Conservation (phyloP, 1,284 basidiomycete genomes). For the Cryptococcus jaspeensis region DNA sequence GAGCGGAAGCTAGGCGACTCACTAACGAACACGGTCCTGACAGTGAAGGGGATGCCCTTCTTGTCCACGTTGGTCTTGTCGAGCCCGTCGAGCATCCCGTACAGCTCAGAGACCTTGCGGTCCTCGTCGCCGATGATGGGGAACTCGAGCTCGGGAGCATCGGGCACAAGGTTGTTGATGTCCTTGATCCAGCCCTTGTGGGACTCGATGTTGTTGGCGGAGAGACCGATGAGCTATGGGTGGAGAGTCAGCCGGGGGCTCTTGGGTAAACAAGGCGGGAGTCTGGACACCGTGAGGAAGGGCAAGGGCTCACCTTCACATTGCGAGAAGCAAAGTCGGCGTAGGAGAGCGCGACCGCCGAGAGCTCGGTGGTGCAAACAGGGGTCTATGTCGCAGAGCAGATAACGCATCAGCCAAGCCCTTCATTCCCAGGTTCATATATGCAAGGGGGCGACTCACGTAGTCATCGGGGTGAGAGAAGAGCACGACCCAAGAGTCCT, state of each 20-base stretch:
- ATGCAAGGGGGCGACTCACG: conserved; percentile 24
- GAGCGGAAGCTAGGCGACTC: conserved; percentile 10
- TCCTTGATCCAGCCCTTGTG: conserved; percentile 91
- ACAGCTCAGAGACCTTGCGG: conserved; percentile 71
- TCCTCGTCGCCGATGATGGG: conserved; percentile 95
- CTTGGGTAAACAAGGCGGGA: too few species aligned
- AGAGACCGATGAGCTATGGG: conserved; percentile 72
- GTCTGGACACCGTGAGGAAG: too few species aligned
- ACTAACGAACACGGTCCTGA: conserved; percentile 87
- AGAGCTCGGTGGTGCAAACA: conserved; percentile 94
- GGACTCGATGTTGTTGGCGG: conserved; percentile 82
- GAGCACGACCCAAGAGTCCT: conserved; percentile 82
- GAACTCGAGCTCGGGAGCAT: conserved; percentile 71
- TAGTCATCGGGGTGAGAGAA: conserved; percentile 87
- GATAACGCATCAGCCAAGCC: neutral
- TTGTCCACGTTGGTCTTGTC: conserved; percentile 84
- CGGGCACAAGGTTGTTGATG: conserved; percentile 68
- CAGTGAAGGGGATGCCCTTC: conserved; percentile 67
- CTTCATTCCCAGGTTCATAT: neutral
- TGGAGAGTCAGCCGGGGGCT: neutral
- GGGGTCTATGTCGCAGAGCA: conserved; percentile 31
- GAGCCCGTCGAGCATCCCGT: conserved; percentile 87
- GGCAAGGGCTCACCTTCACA: conserved; percentile 64
- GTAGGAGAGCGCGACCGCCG: conserved; percentile 85
- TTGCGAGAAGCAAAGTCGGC: conserved; percentile 80